Evolutionary conservation across 2,329 filamentous ascomycete species (phyloP), one percentile per base, ranked within the genome.

Genomic region (Ceratocystiopsis minuta): DNA sequence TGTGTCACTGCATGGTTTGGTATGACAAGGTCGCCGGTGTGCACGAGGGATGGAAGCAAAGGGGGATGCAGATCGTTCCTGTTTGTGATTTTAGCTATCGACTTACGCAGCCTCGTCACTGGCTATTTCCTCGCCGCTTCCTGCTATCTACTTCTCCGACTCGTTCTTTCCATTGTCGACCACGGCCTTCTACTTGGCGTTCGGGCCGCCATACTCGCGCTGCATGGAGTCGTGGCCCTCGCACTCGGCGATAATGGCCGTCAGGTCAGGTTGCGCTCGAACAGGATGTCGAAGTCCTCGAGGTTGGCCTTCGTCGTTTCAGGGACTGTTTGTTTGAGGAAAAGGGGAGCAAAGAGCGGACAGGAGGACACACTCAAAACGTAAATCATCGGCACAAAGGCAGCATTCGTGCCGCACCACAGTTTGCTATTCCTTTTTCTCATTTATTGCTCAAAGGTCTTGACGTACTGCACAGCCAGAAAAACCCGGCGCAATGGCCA

Each of bases 341-440:
- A 9, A 32, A 14, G 9, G 14, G 31, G 31, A 14, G 14, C 31
- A 32, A 32, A 14, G 31, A 32, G 31, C 31, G 31, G 34, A 35
- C 6, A 35, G n/a, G n/a, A 17, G 12, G 5, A 36, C 34, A n/a
- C 33, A 39, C 37, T 40, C 31, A 68, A 57, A 41, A 67, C 57
- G 49, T 65, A 68, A 10, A 65, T 64, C 33, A 65, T 55, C 0
- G 63, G 65, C 6, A 68, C 31, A 39, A 66, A 68, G 4, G 57
- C 48, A 37, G 61, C 57, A 50, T 64, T 67, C 42, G 68, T 61
- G 13, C 65, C 59, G 2, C 64, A 60, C 59, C 62, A 73, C 40
- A 72, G 60, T 37, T 72, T 60, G 53, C 68, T n/a, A 75, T 57
- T 75, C 75, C 2, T 6, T 28, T 6, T 28, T 28, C 9, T 28